These are phyloP conservation scores for Pythium aphanidermatum DNA, from an alignment of 352 stramenopile genomes.

Conservation along the genomic window DNA sequence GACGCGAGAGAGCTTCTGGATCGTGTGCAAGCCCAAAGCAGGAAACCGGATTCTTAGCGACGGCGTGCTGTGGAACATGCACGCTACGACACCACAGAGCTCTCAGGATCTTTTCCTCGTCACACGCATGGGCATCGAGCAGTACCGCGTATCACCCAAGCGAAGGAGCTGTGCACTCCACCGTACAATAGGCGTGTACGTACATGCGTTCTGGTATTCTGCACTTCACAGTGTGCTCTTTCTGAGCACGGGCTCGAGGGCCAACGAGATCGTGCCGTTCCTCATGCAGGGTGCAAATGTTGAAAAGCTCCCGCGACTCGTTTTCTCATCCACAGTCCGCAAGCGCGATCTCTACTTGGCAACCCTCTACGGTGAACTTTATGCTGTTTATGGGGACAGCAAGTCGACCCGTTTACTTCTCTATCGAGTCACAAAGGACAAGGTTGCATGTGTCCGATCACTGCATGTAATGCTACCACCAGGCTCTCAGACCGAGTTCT, in stretches of 20 bases:
- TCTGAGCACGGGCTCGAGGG: conserved; percentile 62
- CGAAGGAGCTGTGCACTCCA: conserved; percentile 51
- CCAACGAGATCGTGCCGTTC: conserved; percentile 73
- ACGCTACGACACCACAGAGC: conserved; percentile 29
- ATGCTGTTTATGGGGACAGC: conserved; percentile 54
- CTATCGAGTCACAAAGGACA: conserved; percentile 56
- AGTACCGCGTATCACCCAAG: conserved; percentile 61
- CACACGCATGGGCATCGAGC: conserved; percentile 68
- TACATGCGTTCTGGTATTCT: conserved; percentile 75
- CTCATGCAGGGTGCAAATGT: conserved; percentile 45
- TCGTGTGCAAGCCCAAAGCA: conserved; percentile 61
- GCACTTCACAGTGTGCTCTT: conserved; percentile 53
- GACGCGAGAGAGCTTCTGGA: conserved; percentile 49
- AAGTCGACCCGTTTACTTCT: conserved; percentile 58
- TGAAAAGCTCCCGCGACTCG: conserved; percentile 63
- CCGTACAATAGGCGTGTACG: conserved; percentile 44
- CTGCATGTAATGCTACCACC: conserved; percentile 64
- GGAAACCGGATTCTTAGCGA: conserved; percentile 55
- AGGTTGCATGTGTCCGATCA: conserved; percentile 69
- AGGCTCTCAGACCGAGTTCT: conserved; percentile 53
- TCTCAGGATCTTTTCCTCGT: conserved; percentile 75
- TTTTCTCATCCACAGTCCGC: conserved; percentile 57
- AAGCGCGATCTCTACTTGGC: conserved; percentile 55
- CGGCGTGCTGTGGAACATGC: conserved; percentile 64
- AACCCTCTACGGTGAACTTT: conserved; percentile 60